A percentile compares a stretch with the other conserved stretches of the same genome.
Conservation (phyloP, 78 protist genomes). For the slime mould (Dictyostelium discoideum) region dicty_2.7 NC_007089.4:539501-540000, state of each 20-base stretch:
- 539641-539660: too few relatives aligned
- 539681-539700: background rate
- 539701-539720: too few relatives aligned
- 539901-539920: conserved; percentile 21
- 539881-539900: background rate
- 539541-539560: too few relatives aligned
- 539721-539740: background rate
- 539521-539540: too few relatives aligned
- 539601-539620: too few relatives aligned
- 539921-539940: background rate
- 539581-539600: too few relatives aligned
- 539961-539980: background rate
- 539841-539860: background rate
- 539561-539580: too few relatives aligned
- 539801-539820: background rate
- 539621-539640: too few relatives aligned
- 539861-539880: background rate
- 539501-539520: too few relatives aligned
- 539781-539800: background rate
- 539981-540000: conserved; percentile 26
- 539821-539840: background rate
- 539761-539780: background rate
- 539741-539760: background rate
- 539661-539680: background rate
- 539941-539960: background rate